A percentile compares a stretch with the other conserved stretches of the same genome.
Evolutionary conservation across 257 asterid genomes (phyloP).

Genomic region (Verbena officinalis): DNA sequence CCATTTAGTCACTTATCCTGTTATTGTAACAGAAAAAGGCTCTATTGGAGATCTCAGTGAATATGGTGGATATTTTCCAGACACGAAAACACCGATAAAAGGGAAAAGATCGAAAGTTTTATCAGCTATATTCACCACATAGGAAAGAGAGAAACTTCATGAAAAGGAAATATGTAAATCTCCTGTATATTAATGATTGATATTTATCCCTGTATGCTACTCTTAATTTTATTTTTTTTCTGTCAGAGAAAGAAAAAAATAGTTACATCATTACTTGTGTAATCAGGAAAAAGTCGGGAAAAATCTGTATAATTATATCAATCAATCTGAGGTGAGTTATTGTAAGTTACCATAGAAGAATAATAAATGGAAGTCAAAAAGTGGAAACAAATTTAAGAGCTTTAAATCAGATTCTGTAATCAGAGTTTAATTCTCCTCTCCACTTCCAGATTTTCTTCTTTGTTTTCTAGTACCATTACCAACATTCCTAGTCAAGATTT

Average conservation of each 20-base stretch:
- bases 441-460: slow-evolving; percentile 25
- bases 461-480: too few relatives aligned
- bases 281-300: background rate
- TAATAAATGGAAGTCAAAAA: slow-evolving; percentile 3
- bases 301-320: background rate
- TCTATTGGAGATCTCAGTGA: slow-evolving; percentile 55
- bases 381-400: background rate
- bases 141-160: slow-evolving; percentile 17
- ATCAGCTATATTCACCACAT: slow-evolving; percentile 72
- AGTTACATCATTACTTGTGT: too few relatives aligned
- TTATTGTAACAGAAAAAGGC: slow-evolving; percentile 55
- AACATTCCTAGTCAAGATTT: background rate
- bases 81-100: slow-evolving; percentile 56
- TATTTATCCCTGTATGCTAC: background rate
- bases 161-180: background rate
- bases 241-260: too few relatives aligned
- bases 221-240: background rate
- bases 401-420: slow-evolving; percentile 7
- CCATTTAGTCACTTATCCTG: slow-evolving; percentile 72
- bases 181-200: background rate
- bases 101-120: slow-evolving; percentile 73
- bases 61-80: slow-evolving; percentile 58
- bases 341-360: background rate
- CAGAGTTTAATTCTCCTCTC: background rate
- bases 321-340: too few relatives aligned